A percentile compares a stretch with the other conserved stretches of the same genome.
Conservation (phyloP, 179 eudicot species). For the Heliamphora pulchella region DNA sequence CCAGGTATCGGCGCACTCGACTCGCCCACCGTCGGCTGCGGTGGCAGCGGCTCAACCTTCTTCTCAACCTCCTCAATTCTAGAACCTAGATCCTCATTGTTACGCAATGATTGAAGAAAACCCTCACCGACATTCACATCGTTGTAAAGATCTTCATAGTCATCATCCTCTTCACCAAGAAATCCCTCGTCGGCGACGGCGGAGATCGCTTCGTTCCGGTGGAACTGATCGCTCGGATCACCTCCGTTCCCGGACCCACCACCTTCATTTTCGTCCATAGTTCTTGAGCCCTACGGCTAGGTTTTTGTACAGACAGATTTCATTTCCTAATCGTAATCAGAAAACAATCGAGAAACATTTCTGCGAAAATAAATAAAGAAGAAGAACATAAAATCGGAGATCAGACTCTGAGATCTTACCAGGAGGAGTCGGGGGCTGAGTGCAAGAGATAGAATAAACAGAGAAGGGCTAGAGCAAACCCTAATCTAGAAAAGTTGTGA, state of each 20-base stretch:
- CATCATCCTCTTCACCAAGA: conserved; percentile 67
- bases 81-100: conserved; percentile 48
- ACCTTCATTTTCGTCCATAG: conserved; percentile 19
- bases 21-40: conserved; percentile 19
- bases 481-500: conserved; percentile 14
- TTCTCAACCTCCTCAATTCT: conserved; percentile 31
- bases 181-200: conserved; percentile 43
- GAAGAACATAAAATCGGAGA: neutral
- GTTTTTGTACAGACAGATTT: neutral
- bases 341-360: neutral
- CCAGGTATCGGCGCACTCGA: conserved; percentile 25
- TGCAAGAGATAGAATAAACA: neutral
- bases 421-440: neutral
- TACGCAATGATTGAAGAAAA: conserved; percentile 48
- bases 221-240: conserved; percentile 27
- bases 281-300: neutral
- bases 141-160: conserved; percentile 81
- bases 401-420: conserved; percentile 9
- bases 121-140: conserved; percentile 88
- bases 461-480: conserved; percentile 5
- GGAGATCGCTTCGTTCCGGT: conserved; percentile 39
- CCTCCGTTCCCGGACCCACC: conserved; percentile 13
- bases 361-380: neutral
- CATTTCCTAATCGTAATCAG: neutral
- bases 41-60: conserved; percentile 18